Evolutionary conservation across 164 flowering plant genomes (phyloP).

Genomic region (Buxus sempervirens): DNA sequence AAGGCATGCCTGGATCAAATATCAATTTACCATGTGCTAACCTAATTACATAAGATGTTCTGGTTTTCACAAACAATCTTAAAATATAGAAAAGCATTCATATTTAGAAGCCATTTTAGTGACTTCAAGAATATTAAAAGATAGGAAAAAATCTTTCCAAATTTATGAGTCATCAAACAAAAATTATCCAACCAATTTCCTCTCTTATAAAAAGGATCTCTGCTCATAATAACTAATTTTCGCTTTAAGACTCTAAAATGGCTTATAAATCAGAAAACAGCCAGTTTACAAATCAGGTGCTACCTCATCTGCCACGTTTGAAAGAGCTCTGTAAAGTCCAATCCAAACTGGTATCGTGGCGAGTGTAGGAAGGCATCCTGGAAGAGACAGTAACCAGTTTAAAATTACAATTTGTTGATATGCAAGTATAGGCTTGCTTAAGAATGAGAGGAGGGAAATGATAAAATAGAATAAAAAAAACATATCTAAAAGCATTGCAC

Average conservation of each 20-base stretch:
- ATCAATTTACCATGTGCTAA: no score
- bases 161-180: no score
- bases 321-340: slow-evolving; percentile 94
- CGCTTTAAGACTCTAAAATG: background rate
- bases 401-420: background rate
- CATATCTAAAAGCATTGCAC: background rate
- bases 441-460: background rate
- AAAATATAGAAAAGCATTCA: no score
- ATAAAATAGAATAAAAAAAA: background rate
- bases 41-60: no score
- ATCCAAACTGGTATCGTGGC: slow-evolving; percentile 98
- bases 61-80: no score
- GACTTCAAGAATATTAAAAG: no score
- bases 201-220: no score
- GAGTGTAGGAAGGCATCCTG: slow-evolving; percentile 97
- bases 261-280: background rate
- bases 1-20: no score
- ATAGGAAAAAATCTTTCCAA: no score
- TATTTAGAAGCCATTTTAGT: no score
- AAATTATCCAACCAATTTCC: no score
- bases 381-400: slow-evolving; percentile 1
- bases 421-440: background rate
- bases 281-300: background rate
- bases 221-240: no score
- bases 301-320: slow-evolving; percentile 98